Conservation (phyloP, 768 basidiomycete species). For the Hirschioporus abietinus region DNA sequence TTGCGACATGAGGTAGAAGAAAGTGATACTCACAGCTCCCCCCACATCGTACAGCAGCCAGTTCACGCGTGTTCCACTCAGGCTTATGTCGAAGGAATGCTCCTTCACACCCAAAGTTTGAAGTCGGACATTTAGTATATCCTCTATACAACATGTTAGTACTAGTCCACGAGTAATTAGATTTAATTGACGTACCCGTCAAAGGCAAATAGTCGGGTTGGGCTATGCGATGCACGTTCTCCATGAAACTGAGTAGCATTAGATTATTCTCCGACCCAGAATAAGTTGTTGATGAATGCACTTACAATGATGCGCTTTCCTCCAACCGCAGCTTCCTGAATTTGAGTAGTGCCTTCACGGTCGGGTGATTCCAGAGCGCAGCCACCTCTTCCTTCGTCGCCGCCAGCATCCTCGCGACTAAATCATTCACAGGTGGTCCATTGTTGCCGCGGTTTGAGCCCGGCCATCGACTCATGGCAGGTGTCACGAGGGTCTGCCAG, state of each 20-base stretch:
- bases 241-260: constrained; percentile 51
- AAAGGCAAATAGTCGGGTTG: constrained; percentile 67
- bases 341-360: constrained; percentile 51
- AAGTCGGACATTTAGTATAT: constrained; percentile 73
- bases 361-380: constrained; percentile 66
- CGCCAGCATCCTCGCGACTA: constrained; percentile 53
- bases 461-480: constrained; percentile 32
- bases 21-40: constrained; percentile 54
- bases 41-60: constrained; percentile 86
- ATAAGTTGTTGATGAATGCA: constrained; percentile 15
- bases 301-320: constrained; percentile 74
- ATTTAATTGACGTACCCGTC: constrained; percentile 41
- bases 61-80: constrained; percentile 56
- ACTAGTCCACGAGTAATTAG: constrained; percentile 3
- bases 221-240: constrained; percentile 58
- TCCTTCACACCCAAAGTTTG: constrained; percentile 79
- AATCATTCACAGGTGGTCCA: constrained; percentile 30
- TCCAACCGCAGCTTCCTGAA: constrained; percentile 60
- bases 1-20: constrained; percentile 4
- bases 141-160: constrained; percentile 38
- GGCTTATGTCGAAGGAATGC: constrained; percentile 63
- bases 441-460: constrained; percentile 27
- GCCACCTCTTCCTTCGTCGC: constrained; percentile 46
- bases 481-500: constrained; percentile 59
- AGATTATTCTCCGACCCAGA: constrained; percentile 7